phyloP scores from a whole-genome alignment of 208 protist genomes.

The Jaenimonas drosophilae region DNA sequence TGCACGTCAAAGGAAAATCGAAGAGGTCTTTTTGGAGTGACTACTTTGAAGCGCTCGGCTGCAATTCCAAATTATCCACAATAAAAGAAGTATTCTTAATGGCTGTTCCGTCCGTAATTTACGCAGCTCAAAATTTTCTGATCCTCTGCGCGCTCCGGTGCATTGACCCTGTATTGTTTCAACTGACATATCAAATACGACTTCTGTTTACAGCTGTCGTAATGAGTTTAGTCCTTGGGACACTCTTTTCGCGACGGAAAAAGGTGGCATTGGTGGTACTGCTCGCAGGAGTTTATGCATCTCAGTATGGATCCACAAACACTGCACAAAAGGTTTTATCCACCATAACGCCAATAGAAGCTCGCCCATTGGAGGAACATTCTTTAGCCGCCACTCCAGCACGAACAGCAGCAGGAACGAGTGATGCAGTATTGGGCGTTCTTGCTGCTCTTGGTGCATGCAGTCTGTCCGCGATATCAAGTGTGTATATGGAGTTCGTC shows the following conservation, averaged over 20 bases:
- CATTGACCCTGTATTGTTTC: neutral
- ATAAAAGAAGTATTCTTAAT: neutral
- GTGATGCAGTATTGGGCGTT: neutral
- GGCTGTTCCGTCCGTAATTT: neutral
- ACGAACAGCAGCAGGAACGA: neutral
- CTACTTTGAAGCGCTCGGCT: too few relatives aligned
- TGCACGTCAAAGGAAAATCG: too few relatives aligned
- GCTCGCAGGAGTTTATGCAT: neutral
- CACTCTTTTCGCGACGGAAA: neutral
- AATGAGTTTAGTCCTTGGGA: neutral
- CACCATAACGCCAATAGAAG: too few relatives aligned
- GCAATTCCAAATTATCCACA: too few relatives aligned
- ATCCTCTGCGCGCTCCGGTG: neutral
- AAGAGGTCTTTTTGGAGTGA: too few relatives aligned
- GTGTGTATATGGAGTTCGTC: neutral
- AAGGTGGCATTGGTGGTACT: neutral
- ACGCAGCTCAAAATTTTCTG: neutral
- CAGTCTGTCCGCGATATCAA: neutral
- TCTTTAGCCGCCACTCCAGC: too few relatives aligned
- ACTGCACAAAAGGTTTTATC: too few relatives aligned
- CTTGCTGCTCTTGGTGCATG: neutral
- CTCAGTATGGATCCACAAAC: neutral
- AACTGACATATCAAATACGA: neutral
- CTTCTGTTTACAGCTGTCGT: neutral
- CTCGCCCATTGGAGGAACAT: too few relatives aligned